Conservation (phyloP, 129 eudicot species). For the Mikania micrantha region DNA sequence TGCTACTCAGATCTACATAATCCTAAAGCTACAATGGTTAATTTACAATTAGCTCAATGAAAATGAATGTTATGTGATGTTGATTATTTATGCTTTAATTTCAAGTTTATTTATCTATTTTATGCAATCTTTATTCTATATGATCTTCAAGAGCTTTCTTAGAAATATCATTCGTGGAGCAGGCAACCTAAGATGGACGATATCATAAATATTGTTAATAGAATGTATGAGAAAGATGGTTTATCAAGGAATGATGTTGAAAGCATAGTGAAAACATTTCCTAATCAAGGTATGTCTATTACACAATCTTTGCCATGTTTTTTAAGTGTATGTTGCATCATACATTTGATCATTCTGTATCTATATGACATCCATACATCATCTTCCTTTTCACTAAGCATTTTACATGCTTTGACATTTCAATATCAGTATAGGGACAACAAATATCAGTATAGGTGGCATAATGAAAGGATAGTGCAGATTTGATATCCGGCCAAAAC, state of each 20-base stretch:
- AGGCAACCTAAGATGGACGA: slow-evolving; percentile 95
- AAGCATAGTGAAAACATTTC: slow-evolving; percentile 66
- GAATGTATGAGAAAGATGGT: slow-evolving; percentile 97
- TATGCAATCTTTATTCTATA: not conserved
- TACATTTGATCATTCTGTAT: not conserved
- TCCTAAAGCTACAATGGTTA: not conserved
- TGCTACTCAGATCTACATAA: not conserved
- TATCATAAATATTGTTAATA: slow-evolving; percentile 77
- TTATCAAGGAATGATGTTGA: slow-evolving; percentile 72
- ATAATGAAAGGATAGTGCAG: not conserved
- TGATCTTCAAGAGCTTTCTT: slow-evolving; percentile 9
- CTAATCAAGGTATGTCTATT: slow-evolving; percentile 69
- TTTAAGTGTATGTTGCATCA: slow-evolving; percentile 17
- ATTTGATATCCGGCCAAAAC: not conserved
- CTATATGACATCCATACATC: not conserved
- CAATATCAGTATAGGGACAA: not conserved
- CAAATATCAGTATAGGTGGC: not conserved
- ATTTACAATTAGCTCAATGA: not conserved
- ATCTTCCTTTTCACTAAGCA: not conserved
- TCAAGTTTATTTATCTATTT: not conserved
- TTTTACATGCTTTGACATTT: not conserved
- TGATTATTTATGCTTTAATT: not conserved
- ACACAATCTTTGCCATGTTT: not conserved
- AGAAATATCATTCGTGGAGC: slow-evolving; percentile 29
- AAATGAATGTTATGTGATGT: slow-evolving; percentile 1